Percentiles rank a stretch among this genome's conserved stretches.
phyloP scores from a whole-genome alignment of 1,284 basidiomycete genomes.

The Ustanciosporium gigantosporum region DNA sequence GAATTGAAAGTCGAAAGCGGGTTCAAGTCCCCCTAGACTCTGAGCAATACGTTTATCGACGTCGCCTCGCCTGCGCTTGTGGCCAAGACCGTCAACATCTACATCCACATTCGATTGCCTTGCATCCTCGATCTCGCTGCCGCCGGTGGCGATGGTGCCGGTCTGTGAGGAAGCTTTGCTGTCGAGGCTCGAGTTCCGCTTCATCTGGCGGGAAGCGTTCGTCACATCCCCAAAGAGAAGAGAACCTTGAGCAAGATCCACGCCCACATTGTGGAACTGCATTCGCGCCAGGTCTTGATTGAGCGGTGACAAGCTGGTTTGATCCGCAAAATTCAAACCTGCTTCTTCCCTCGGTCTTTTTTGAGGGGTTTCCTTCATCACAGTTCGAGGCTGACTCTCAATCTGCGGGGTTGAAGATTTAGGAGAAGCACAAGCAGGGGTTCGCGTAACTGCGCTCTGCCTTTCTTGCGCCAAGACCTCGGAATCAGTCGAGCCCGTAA shows the following conservation, averaged over 20 bases:
- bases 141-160: no score
- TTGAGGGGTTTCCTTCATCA: neutral
- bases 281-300: constrained; percentile 28
- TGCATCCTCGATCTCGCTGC: no score
- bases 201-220: neutral
- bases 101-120: no score
- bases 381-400: no score
- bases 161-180: no score
- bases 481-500: no score
- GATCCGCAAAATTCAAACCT: neutral
- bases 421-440: no score
- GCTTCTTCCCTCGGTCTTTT: neutral
- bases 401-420: no score
- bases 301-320: constrained; percentile 17
- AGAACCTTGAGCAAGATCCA: neutral
- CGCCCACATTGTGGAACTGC: constrained; percentile 12
- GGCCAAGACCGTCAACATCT: no score
- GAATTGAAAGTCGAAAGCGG: constrained; percentile 15
- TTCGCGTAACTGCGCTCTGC: no score
- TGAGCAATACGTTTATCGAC: constrained; percentile 3
- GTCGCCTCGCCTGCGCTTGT: constrained; percentile 16
- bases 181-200: neutral
- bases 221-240: neutral
- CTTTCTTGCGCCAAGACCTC: no score
- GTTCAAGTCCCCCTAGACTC: constrained; percentile 8